Percentiles rank a stretch among this genome's conserved stretches.
Evolutionary conservation across 768 basidiomycete species (phyloP).

Genomic region (Psilocybe subaeruginosa): DNA sequence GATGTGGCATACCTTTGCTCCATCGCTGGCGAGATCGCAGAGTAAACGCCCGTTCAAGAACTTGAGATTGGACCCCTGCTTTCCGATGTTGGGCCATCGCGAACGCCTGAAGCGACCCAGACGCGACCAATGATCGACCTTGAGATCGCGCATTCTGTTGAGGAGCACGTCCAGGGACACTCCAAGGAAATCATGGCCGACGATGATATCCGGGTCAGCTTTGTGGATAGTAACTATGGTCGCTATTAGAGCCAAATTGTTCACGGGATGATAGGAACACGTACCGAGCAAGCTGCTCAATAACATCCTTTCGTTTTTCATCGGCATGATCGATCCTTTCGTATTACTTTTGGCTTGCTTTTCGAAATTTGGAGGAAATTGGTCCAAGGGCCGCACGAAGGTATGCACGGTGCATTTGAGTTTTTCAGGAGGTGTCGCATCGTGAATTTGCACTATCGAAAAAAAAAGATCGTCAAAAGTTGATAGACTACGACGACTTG

Average conservation of each 20-base stretch:
- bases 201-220: conserved; percentile 91
- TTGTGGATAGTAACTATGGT: conserved; percentile 70
- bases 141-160: conserved; percentile 87
- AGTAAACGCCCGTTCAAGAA: conserved; percentile 86
- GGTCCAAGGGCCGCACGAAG: conserved; percentile 86
- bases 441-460: conserved; percentile 81
- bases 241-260: conserved; percentile 2
- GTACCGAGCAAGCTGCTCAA: conserved; percentile 80
- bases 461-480: neutral
- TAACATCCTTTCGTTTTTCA: conserved; percentile 84
- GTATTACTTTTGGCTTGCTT: conserved; percentile 60
- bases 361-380: conserved; percentile 87
- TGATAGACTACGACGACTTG: neutral
- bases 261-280: conserved; percentile 13
- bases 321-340: conserved; percentile 71
- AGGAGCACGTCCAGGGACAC: conserved; percentile 89
- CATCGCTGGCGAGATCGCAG: conserved; percentile 93
- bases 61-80: conserved; percentile 80
- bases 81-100: conserved; percentile 81
- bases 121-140: conserved; percentile 92
- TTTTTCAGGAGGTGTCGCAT: conserved; percentile 87
- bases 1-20: conserved; percentile 70
- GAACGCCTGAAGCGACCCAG: conserved; percentile 87
- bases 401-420: conserved; percentile 85
- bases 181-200: conserved; percentile 94